Evolutionary conservation across 148 eudicot species (phyloP).

Genomic region (Fallopia convolvulus): DNA sequence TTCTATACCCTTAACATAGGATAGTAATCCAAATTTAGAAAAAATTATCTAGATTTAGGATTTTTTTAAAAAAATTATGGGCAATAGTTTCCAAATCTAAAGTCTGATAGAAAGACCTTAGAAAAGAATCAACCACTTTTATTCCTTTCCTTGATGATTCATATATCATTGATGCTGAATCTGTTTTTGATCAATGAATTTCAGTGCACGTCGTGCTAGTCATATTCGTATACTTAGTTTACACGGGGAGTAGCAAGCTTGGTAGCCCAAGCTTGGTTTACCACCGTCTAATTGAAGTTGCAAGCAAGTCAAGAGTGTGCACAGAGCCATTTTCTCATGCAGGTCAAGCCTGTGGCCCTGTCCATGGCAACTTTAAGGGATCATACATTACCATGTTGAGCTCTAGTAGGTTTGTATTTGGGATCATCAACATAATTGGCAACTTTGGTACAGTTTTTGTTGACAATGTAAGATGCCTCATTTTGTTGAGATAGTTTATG

Average conservation of each 20-base stretch:
- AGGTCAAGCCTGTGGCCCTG: conserved; percentile 90
- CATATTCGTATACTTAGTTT: conserved; percentile 84
- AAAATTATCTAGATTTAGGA: too few relatives aligned
- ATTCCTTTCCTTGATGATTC: neutral
- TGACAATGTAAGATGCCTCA: conserved; percentile 55
- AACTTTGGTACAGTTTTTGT: conserved; percentile 96
- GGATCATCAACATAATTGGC: conserved; percentile 88
- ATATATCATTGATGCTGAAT: conserved; percentile 2
- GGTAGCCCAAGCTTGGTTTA: conserved; percentile 85
- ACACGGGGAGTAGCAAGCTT: conserved; percentile 69
- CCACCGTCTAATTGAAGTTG: conserved; percentile 60
- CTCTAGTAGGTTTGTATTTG: conserved; percentile 82
- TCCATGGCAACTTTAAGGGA: conserved; percentile 70
- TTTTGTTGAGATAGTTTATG: neutral
- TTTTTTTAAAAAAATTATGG: too few relatives aligned
- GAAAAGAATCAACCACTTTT: too few relatives aligned
- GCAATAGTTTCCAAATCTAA: too few relatives aligned
- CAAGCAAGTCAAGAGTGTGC: conserved; percentile 69
- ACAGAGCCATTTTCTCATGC: conserved; percentile 60
- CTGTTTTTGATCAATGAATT: conserved; percentile 5
- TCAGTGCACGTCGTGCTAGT: conserved; percentile 89
- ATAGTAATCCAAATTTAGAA: too few relatives aligned
- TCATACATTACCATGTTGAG: conserved; percentile 91
- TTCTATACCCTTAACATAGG: too few relatives aligned
- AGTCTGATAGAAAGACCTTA: too few relatives aligned